Base-by-base conservation (phyloP, 1,284 basidiomycete species). In the Irpex sp. region DNA sequence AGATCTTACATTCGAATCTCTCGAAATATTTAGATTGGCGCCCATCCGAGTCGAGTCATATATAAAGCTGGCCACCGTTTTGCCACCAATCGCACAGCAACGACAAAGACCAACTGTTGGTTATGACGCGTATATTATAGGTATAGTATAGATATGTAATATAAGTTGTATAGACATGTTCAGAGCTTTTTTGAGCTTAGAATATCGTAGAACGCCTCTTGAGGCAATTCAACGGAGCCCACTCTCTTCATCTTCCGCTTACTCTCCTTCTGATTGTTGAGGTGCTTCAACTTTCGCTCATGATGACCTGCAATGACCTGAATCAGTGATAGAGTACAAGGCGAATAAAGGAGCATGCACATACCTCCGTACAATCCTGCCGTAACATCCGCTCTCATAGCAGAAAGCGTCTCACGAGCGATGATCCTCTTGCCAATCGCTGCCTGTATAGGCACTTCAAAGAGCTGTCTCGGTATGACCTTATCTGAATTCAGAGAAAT, bases 361-460 rank as follows among this genome's bases (percentile, higher is more conserved):
- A 67, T 66, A 85, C 94, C 94, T 74, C 95, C 95, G 71, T 97
- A 97, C 52, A 98, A 77, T 0, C 96, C 96, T 13, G 95, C 95
- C 0, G 96, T 97, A 26, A 99, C 97, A 70, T 99, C 97, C 63
- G 97, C 95, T 44, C 95, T 86, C 73, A 94, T 79, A 0, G 96
- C 94, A 40, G 91, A 91, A 56, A 98, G 76, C 1, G 88, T 96
- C 75, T 97, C 96, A 58, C 96, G 85, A 3, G 97, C 94, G 58
- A 98, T 86, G 61, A 98, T 86, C 69, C 91, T 94, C 68, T 85
- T 88, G 5, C 96, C 96, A 17, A 98, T 82, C 1, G 86, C 87
- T 58, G 92, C 94, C 73, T 96, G 94, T 61, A 97, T 95, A 0
- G 93, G 91, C 11, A 98, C 89, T 75, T 98, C 97, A 73, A 97